Evolutionary conservation across 306 rosid species (phyloP).

Genomic region (Vigna nakashimae): DNA sequence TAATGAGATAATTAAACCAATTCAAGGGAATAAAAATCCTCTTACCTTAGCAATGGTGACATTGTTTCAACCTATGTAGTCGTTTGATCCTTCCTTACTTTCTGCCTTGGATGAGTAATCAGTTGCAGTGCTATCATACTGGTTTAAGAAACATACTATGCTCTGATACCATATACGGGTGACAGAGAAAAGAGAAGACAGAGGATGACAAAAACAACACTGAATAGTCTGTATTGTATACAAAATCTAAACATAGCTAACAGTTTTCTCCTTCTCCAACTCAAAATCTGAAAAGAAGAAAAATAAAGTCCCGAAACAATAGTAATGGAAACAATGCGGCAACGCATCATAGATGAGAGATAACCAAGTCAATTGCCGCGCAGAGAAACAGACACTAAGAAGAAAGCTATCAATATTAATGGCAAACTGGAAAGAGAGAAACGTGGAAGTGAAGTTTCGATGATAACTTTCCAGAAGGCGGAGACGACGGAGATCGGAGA

Average conservation of each 20-base stretch:
- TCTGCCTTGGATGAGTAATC: slow-evolving; percentile 52
- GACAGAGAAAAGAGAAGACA: too few relatives aligned
- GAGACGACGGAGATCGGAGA: slow-evolving; percentile 84
- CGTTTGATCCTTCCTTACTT: slow-evolving; percentile 57
- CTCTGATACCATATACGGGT: too few relatives aligned
- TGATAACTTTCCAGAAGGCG: slow-evolving; percentile 84
- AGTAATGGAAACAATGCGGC: slow-evolving; percentile 20
- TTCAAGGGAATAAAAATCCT: slow-evolving; percentile 4
- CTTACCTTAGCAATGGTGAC: slow-evolving; percentile 64
- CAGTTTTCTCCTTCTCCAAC: slow-evolving; percentile 86
- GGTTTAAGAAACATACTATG: too few relatives aligned
- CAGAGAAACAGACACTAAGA: neutral
- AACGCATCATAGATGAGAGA: neutral
- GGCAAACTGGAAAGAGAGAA: neutral
- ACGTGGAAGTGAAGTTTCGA: slow-evolving; percentile 19
- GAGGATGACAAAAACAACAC: too few relatives aligned
- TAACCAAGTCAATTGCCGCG: neutral
- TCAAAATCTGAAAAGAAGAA: slow-evolving; percentile 72
- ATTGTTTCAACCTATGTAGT: slow-evolving; percentile 47
- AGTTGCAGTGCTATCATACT: slow-evolving; percentile 47
- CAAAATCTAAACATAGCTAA: too few relatives aligned
- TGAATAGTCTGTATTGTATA: too few relatives aligned
- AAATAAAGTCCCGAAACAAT: neutral
- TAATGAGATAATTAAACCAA: slow-evolving; percentile 1
- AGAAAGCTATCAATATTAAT: neutral